Conservation (phyloP, 2,329 filamentous ascomycete genomes). For the Trichoderma koningii region DNA sequence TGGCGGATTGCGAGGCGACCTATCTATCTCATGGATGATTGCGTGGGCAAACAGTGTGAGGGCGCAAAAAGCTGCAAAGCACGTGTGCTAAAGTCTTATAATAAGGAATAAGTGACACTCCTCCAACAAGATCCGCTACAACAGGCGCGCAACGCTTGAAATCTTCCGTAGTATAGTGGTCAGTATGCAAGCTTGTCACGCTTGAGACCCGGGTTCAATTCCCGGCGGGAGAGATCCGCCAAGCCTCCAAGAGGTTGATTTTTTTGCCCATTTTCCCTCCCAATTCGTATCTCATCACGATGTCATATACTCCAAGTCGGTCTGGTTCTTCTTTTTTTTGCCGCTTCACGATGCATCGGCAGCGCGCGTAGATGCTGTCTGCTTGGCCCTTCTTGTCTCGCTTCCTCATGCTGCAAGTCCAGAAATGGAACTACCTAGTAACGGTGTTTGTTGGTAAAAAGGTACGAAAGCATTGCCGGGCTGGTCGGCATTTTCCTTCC, state of each 20-base stretch:
- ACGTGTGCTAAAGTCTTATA: not conserved
- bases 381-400: too few species aligned
- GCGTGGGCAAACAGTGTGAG: too few species aligned
- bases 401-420: too few species aligned
- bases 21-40: too few species aligned
- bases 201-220: constrained; percentile 34
- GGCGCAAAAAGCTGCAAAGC: not conserved
- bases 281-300: not conserved
- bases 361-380: too few species aligned
- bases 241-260: constrained; percentile 18
- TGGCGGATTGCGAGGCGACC: not conserved
- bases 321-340: not conserved
- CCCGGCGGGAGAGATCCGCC: constrained; percentile 31
- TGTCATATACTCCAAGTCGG: too few species aligned
- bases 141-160: constrained; percentile 21
- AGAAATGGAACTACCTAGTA: too few species aligned
- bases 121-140: constrained; percentile 23
- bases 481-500: constrained; percentile 24
- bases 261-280: constrained; percentile 19
- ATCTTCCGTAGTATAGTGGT: constrained; percentile 34
- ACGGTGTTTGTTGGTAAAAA: not conserved
- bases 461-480: constrained; percentile 17
- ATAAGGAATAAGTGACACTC: not conserved
- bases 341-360: not conserved
- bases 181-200: constrained; percentile 34